A percentile compares a stretch with the other conserved stretches of the same genome.
Evolutionary conservation across 148 eudicot species (phyloP).

Genomic region (Fagopyrum tataricum): DNA sequence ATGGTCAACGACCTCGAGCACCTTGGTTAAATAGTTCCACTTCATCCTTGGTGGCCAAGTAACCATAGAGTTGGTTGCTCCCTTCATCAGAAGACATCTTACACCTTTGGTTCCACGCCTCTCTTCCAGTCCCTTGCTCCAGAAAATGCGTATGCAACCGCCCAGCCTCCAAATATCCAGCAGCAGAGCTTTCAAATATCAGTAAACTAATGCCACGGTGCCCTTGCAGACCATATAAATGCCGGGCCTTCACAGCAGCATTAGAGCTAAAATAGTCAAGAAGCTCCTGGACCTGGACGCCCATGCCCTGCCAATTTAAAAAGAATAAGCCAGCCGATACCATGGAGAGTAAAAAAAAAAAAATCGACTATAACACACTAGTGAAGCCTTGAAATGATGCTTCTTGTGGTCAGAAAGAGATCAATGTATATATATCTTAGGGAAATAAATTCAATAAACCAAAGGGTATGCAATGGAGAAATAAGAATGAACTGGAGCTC

Average conservation of each 20-base stretch:
- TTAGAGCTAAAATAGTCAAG: slow-evolving; percentile 46
- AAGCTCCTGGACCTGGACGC: slow-evolving; percentile 74
- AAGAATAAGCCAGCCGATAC: background rate
- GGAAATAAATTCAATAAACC: background rate
- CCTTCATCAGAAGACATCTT: slow-evolving; percentile 49
- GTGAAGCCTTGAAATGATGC: background rate
- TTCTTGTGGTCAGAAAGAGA: background rate
- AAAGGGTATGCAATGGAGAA: background rate
- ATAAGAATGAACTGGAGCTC: background rate
- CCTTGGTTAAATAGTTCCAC: slow-evolving; percentile 57
- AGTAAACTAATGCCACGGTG: slow-evolving; percentile 66
- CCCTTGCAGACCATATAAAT: slow-evolving; percentile 77
- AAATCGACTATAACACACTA: background rate
- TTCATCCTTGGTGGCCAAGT: slow-evolving; percentile 54
- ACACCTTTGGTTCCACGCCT: slow-evolving; percentile 42
- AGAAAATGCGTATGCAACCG: slow-evolving; percentile 51
- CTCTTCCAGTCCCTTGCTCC: slow-evolving; percentile 43
- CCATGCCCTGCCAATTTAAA: slow-evolving; percentile 44
- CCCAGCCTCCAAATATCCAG: slow-evolving; percentile 66
- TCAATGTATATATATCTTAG: background rate
- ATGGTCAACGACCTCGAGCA: slow-evolving; percentile 30
- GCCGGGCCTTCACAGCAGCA: slow-evolving; percentile 48
- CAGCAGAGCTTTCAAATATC: slow-evolving; percentile 57
- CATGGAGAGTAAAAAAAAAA: background rate
- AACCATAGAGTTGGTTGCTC: slow-evolving; percentile 63